Evolutionary conservation across 257 asterid species (phyloP), one percentile per base, ranked within the genome.

Genomic region (Ophiorrhiza pumila): DNA sequence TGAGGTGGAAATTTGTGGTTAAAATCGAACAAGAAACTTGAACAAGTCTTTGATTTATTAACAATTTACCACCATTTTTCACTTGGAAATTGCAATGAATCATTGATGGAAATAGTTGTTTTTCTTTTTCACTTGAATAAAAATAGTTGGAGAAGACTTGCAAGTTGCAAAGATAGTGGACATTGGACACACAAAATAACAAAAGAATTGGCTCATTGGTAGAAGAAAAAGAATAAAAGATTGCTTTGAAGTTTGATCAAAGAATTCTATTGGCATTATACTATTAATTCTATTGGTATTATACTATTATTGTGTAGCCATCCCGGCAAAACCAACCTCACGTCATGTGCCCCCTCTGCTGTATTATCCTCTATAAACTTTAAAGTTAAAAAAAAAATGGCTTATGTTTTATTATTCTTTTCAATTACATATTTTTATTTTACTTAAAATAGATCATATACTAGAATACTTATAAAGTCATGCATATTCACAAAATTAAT

Each of bases 301-400:
- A n/a, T n/a, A n/a, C n/a, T n/a, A n/a, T n/a, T n/a, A n/a, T n/a
- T n/a, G n/a, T n/a, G n/a, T n/a, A n/a, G n/a, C n/a, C n/a, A n/a
- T 61, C 61, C 43, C 50, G 47, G 34, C 23, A 78, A 46, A 43
- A 12, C 71, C 43, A 70, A 41, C 4, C 50, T 63, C 79, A 22
- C 6, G 58, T 52, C 58, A 69, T 77, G 69, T 43, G 77, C 42
- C 23, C 42, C 27, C 56, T n/a, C n/a, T n/a, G n/a, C n/a, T n/a
- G n/a, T n/a, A n/a, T n/a, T n/a, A n/a, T n/a, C n/a, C n/a, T n/a
- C n/a, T n/a, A n/a, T n/a, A n/a, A n/a, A n/a, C n/a, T n/a, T n/a
- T n/a, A n/a, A n/a, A n/a, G n/a, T n/a, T n/a, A n/a, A n/a, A n/a
- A n/a, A n/a, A n/a, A n/a, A n/a, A n/a, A n/a, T n/a, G n/a, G n/a